phyloP scores from a whole-genome alignment of 129 eudicot species.

The Glebionis coronaria region DNA sequence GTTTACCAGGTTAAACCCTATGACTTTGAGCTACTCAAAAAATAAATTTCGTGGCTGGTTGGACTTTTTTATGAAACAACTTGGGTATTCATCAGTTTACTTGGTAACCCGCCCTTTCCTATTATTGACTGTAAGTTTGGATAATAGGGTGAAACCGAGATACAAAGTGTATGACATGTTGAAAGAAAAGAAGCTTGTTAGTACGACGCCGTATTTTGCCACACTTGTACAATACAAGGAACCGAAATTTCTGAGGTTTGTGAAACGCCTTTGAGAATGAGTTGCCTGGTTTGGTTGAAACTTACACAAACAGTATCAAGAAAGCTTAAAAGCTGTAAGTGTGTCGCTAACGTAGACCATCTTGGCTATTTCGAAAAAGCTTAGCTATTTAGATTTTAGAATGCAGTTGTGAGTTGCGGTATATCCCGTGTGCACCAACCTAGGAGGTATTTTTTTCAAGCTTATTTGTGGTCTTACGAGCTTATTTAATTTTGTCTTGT shows the following conservation, averaged over 20 bases:
- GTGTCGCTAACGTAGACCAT: too few relatives aligned
- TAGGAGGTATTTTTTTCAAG: too few relatives aligned
- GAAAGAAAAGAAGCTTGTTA: neutral
- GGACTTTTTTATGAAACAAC: neutral
- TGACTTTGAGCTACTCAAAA: neutral
- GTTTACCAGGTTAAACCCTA: neutral
- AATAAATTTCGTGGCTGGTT: neutral
- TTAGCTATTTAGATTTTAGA: too few relatives aligned
- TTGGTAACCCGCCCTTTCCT: neutral
- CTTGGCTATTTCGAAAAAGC: too few relatives aligned
- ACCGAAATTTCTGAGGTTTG: neutral
- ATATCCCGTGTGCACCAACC: too few relatives aligned
- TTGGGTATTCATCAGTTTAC: neutral
- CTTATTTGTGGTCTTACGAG: too few relatives aligned
- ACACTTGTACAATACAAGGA: neutral
- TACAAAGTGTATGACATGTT: neutral
- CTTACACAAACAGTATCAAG: slow-evolving; percentile 1
- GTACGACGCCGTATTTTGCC: neutral
- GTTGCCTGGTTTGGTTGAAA: neutral
- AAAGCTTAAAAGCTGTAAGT: too few relatives aligned
- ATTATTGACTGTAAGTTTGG: neutral
- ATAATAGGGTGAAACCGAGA: neutral
- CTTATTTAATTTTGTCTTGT: too few relatives aligned
- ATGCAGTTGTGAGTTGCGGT: too few relatives aligned
- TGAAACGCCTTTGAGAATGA: neutral